A percentile compares a stretch with the other conserved stretches of the same genome.
These are phyloP conservation scores for Lentithecium fluviatile DNA, from an alignment of 495 filamentous ascomycete genomes.

Conservation along the genomic window DNA sequence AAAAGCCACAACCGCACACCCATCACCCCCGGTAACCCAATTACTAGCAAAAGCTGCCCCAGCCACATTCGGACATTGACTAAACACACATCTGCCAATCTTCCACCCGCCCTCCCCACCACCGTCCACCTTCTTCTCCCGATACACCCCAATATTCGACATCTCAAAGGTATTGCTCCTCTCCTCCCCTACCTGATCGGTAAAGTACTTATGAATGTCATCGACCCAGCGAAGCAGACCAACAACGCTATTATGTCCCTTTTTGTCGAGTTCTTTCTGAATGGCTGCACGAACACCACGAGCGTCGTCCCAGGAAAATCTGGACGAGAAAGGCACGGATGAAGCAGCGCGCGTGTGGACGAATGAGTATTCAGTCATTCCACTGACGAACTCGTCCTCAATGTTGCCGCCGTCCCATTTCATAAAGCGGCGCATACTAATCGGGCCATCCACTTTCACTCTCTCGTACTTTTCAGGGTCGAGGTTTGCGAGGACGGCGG, in stretches of 20 bases:
- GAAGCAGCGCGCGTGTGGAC: not conserved
- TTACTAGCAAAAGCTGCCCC: conserved; percentile 46
- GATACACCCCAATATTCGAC: conserved; percentile 49
- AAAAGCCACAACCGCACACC: conserved; percentile 44
- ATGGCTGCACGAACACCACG: conserved; percentile 40
- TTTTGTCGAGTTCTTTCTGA: conserved; percentile 34
- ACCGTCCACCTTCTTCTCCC: conserved; percentile 5
- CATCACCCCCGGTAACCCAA: conserved; percentile 40
- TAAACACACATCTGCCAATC: conserved; percentile 46
- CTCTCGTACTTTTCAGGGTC: not conserved
- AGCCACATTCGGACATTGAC: conserved; percentile 49
- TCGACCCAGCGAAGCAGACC: conserved; percentile 46
- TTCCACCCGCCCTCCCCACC: conserved; percentile 18
- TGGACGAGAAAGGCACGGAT: not conserved
- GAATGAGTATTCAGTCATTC: not conserved
- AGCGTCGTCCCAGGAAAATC: conserved; percentile 45
- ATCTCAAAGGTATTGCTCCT: conserved; percentile 46
- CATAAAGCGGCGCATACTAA: conserved; percentile 6
- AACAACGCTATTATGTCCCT: conserved; percentile 42
- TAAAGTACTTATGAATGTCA: conserved; percentile 42
- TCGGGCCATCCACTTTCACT: conserved; percentile 3
- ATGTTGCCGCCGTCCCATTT: not conserved
- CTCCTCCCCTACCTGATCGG: conserved; percentile 41
- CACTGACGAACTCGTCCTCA: not conserved
- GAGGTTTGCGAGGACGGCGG: not conserved